These are phyloP conservation scores for Leptodermis oblonga DNA, from an alignment of 257 asterid genomes.

Conservation along the genomic window DNA sequence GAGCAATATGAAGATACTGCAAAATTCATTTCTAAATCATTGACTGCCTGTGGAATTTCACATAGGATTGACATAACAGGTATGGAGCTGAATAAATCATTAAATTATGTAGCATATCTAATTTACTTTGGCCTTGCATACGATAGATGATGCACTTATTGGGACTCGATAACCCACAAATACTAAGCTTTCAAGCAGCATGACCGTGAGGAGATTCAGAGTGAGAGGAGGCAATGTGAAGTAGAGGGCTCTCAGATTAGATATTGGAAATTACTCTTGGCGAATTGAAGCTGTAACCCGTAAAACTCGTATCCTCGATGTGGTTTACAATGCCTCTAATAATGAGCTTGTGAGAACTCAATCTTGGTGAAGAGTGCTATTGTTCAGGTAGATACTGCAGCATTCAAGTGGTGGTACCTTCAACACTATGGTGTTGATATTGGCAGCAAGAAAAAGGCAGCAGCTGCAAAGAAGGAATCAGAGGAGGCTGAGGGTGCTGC, in stretches of 20 bases:
- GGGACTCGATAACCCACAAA: conserved; percentile 63
- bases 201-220: conserved; percentile 46
- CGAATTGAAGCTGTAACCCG: too few relatives aligned
- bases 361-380: too few relatives aligned
- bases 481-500: conserved; percentile 36
- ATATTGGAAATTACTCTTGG: too few relatives aligned
- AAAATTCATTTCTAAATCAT: conserved; percentile 48
- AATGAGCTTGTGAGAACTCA: too few relatives aligned
- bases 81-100: too few relatives aligned
- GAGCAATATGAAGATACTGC: conserved; percentile 70
- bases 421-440: conserved; percentile 78
- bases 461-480: conserved; percentile 54
- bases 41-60: conserved; percentile 58
- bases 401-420: too few relatives aligned
- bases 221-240: conserved; percentile 38
- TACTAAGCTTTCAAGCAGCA: conserved; percentile 67
- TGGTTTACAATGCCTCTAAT: too few relatives aligned
- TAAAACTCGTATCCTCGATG: too few relatives aligned
- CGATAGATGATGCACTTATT: too few relatives aligned
- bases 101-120: neutral
- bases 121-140: neutral
- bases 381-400: too few relatives aligned
- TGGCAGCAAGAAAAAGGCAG: conserved; percentile 70
- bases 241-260: conserved; percentile 44
- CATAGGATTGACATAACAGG: conserved; percentile 84